Percentiles rank a stretch among this genome's conserved stretches.
These are phyloP conservation scores for Corylus avellana DNA, from an alignment of 306 rosid genomes.

Conservation along the genomic window DNA sequence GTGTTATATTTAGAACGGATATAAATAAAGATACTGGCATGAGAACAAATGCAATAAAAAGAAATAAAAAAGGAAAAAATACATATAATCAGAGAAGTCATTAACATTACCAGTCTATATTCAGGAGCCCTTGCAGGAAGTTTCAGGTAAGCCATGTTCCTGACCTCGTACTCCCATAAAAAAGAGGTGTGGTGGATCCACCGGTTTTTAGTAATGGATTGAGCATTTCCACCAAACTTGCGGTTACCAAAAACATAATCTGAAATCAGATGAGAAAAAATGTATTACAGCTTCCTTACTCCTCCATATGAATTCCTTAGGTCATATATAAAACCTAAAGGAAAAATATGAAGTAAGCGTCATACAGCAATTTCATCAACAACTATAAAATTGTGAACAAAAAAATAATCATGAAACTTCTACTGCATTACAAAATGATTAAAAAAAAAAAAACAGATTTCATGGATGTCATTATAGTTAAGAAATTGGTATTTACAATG, in stretches of 20 bases:
- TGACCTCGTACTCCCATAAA: conserved; percentile 76
- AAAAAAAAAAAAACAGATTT: neutral
- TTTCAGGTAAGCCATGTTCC: conserved; percentile 87
- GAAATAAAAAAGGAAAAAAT: neutral
- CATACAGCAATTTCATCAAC: conserved; percentile 7
- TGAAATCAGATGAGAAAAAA: conserved; percentile 33
- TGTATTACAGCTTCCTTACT: conserved; percentile 18
- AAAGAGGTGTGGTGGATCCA: conserved; percentile 99
- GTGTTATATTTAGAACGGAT: neutral
- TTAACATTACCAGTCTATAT: conserved; percentile 63
- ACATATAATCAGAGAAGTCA: neutral
- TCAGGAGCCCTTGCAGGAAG: conserved; percentile 72
- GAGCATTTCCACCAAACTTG: conserved; percentile 98
- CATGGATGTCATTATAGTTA: neutral
- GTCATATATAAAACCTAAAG: neutral
- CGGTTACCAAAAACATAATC: conserved; percentile 84
- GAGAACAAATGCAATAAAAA: neutral
- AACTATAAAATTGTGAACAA: neutral
- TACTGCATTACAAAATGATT: neutral
- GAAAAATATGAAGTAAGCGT: neutral
- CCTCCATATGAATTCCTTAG: neutral
- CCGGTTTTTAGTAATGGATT: conserved; percentile 79
- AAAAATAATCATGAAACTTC: neutral
- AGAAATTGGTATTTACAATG: neutral
- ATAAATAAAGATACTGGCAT: neutral